A percentile compares a stretch with the other conserved stretches of the same genome.
These are phyloP conservation scores for Afroboletus lepidellus DNA, from an alignment of 1,284 basidiomycete genomes.

Conservation along the genomic window DNA sequence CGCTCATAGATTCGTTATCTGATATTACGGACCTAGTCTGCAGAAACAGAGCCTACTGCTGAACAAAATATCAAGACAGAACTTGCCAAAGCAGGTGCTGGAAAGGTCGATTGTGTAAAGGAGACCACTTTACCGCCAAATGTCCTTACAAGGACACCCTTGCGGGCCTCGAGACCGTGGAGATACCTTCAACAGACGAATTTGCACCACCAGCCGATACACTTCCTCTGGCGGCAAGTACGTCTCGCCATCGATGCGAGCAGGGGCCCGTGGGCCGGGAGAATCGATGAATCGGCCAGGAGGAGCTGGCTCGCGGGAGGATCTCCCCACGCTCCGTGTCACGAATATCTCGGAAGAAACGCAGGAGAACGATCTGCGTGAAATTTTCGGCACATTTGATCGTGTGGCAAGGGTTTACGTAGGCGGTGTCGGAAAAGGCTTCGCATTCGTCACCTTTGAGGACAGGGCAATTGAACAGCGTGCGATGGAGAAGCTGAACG, in stretches of 20 bases:
- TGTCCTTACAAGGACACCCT: constrained; percentile 98
- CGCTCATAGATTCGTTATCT: not conserved
- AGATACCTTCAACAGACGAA: constrained; percentile 55
- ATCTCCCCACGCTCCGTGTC: constrained; percentile 94
- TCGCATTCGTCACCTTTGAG: constrained; percentile 96
- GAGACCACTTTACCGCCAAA: constrained; percentile 96
- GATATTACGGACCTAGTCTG: constrained; percentile 34
- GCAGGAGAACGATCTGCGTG: constrained; percentile 91
- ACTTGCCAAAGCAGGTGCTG: constrained; percentile 70
- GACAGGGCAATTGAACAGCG: constrained; percentile 76
- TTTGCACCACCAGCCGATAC: constrained; percentile 42
- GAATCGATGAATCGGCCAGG: constrained; percentile 75
- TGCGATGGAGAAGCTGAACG: constrained; percentile 93
- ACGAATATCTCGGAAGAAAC: constrained; percentile 97
- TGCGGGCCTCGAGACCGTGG: constrained; percentile 68
- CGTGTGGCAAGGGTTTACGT: constrained; percentile 90
- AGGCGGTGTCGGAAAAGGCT: constrained; percentile 93
- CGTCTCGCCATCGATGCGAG: constrained; percentile 89
- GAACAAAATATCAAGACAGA: constrained; percentile 72
- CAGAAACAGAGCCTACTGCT: constrained; percentile 68
- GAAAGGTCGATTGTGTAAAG: constrained; percentile 96
- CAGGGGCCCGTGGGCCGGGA: constrained; percentile 66
- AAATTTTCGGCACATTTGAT: constrained; percentile 85
- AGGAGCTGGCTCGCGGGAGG: constrained; percentile 63
- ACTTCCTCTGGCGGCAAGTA: constrained; percentile 72